Conservation (phyloP, 371 early-diverging fungal species). For the Mortierella sp. region DNA sequence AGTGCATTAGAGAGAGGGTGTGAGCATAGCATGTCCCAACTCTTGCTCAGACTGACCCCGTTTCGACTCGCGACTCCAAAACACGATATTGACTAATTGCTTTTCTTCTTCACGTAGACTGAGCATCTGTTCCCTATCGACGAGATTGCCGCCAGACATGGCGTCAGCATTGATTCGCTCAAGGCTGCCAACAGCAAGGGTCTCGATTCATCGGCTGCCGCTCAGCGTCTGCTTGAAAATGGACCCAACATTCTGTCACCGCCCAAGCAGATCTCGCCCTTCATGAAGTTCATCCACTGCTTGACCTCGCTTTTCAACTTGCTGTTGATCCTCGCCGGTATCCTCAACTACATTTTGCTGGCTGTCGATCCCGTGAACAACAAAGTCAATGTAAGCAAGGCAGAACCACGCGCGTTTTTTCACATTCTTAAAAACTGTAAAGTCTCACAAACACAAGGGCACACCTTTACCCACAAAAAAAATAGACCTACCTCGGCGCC, state of each 20-base stretch:
- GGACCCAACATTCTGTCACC: slow-evolving; percentile 92
- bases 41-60: too few species aligned
- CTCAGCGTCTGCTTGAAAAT: slow-evolving; percentile 66
- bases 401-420: not conserved
- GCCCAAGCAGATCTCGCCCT: slow-evolving; percentile 81
- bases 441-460: too few species aligned
- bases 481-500: slow-evolving; percentile 87
- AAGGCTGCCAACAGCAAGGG: slow-evolving; percentile 79
- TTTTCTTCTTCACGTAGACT: slow-evolving; percentile 43
- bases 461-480: not conserved
- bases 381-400: slow-evolving; percentile 74
- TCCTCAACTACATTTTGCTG: slow-evolving; percentile 81
- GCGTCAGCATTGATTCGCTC: slow-evolving; percentile 62
- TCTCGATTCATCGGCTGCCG: slow-evolving; percentile 72
- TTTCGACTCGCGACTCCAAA: too few species aligned
- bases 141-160: slow-evolving; percentile 71
- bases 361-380: slow-evolving; percentile 77
- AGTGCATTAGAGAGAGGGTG: too few species aligned
- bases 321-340: slow-evolving; percentile 85
- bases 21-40: too few species aligned
- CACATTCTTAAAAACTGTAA: too few species aligned
- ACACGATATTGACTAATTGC: too few species aligned
- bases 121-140: slow-evolving; percentile 84
- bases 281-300: slow-evolving; percentile 79
- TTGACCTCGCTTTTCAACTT: slow-evolving; percentile 86